A percentile compares a stretch with the other conserved stretches of the same genome.
Evolutionary conservation across 768 basidiomycete genomes (phyloP).

Genomic region (Dioszegia crocea): DNA sequence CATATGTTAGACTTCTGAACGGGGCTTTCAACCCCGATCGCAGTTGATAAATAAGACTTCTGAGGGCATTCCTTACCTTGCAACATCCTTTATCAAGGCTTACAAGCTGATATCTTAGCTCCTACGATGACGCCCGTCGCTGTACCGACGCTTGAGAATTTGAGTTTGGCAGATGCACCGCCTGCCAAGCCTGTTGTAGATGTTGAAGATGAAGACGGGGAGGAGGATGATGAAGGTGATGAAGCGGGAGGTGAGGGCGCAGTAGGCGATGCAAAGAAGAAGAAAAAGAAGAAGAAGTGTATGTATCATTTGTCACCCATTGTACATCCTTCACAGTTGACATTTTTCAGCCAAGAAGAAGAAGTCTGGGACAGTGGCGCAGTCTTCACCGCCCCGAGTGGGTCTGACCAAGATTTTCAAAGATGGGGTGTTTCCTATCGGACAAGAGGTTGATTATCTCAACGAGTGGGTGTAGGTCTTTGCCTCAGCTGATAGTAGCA

Average conservation of each 20-base stretch:
- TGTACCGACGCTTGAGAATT: conserved; percentile 1
- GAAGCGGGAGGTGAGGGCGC: neutral
- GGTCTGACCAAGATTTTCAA: conserved; percentile 85
- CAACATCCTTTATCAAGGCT: neutral
- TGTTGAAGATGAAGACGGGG: conserved; percentile 12
- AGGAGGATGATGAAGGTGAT: neutral
- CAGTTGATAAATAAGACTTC: conserved; percentile 8
- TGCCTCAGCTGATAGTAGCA: conserved; percentile 56
- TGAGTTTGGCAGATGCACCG: neutral
- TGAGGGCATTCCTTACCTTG: conserved; percentile 14
- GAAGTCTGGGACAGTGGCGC: conserved; percentile 54
- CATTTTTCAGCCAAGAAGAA: conserved; percentile 56
- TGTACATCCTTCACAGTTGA: neutral
- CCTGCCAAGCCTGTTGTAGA: conserved; percentile 14
- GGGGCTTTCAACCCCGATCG: conserved; percentile 20
- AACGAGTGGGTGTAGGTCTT: conserved; percentile 65
- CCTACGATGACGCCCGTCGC: conserved; percentile 11
- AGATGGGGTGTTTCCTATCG: conserved; percentile 80
- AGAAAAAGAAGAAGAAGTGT: conserved; percentile 75
- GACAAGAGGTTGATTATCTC: conserved; percentile 84
- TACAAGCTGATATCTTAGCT: neutral
- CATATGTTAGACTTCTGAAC: conserved; percentile 46
- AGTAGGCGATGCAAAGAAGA: conserved; percentile 55
- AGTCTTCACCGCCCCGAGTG: conserved; percentile 86
- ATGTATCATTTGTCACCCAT: neutral